Conservation (phyloP, 2,329 filamentous ascomycete species). For the Dactylellina drechsleri region DNA sequence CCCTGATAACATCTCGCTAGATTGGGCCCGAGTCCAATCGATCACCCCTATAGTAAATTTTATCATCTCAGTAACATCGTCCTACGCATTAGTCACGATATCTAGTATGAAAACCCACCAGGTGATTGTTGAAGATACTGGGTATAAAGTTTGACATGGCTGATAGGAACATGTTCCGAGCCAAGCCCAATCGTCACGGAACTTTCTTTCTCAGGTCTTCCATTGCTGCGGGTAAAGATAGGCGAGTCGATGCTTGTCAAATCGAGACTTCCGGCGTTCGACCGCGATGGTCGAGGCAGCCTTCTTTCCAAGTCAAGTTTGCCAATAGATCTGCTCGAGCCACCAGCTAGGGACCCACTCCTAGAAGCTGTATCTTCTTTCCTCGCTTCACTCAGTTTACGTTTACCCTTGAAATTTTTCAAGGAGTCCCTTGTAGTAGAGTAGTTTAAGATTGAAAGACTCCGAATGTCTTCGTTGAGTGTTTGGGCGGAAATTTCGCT, state of each 20-base stretch:
- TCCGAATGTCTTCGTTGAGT: slow-evolving; percentile 18
- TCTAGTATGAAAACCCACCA: slow-evolving; percentile 4
- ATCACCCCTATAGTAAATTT: slow-evolving; percentile 64
- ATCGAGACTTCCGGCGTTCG: slow-evolving; percentile 23
- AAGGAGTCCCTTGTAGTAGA: slow-evolving; percentile 14
- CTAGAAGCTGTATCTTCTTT: background rate
- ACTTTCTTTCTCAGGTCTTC: background rate
- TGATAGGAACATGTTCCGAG: background rate
- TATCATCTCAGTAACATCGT: too few species aligned
- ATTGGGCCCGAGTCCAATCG: slow-evolving; percentile 80
- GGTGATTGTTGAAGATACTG: slow-evolving; percentile 25
- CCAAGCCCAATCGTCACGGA: background rate
- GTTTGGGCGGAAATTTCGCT: slow-evolving; percentile 40
- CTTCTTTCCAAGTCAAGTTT: slow-evolving; percentile 27
- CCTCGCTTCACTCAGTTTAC: background rate
- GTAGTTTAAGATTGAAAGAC: slow-evolving; percentile 13
- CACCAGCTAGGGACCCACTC: background rate
- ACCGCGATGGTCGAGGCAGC: slow-evolving; percentile 17
- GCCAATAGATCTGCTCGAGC: background rate
- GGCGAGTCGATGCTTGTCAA: slow-evolving; percentile 11
- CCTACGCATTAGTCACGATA: background rate
- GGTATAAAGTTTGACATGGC: slow-evolving; percentile 3
- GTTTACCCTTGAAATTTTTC: slow-evolving; percentile 8
- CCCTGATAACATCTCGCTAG: slow-evolving; percentile 71
- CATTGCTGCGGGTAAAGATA: slow-evolving; percentile 2